These are phyloP conservation scores for Suillus tomentosus DNA, from an alignment of 768 basidiomycete genomes.

Conservation along the genomic window DNA sequence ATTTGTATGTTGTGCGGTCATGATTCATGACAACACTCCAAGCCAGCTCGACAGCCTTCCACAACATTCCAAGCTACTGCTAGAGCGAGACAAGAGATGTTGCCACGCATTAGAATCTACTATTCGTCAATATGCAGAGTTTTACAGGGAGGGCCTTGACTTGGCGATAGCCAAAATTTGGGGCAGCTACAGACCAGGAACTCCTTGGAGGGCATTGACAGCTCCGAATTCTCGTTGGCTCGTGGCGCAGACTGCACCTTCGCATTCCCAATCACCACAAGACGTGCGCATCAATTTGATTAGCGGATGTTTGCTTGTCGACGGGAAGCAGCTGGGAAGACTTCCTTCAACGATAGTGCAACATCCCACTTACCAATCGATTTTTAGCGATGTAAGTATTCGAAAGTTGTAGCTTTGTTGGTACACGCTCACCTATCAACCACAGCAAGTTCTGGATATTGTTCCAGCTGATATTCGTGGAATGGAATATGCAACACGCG, in stretches of 20 bases:
- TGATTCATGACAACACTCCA: constrained; percentile 30
- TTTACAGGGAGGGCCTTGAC: constrained; percentile 18
- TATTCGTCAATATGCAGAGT: constrained; percentile 11
- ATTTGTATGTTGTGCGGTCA: constrained; percentile 27
- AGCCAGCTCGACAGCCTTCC: constrained; percentile 11
- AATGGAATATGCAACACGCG: constrained; percentile 29
- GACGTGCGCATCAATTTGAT: constrained; percentile 25
- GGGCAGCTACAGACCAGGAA: constrained; percentile 26
- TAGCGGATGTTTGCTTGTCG: constrained; percentile 29
- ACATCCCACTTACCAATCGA: constrained; percentile 21
- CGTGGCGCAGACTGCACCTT: constrained; percentile 18
- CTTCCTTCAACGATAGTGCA: constrained; percentile 23
- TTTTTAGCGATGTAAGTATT: constrained; percentile 26
- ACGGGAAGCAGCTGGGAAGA: constrained; percentile 28
- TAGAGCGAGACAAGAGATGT: constrained; percentile 35
- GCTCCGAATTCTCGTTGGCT: constrained; percentile 27
- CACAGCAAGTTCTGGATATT: constrained; percentile 25
- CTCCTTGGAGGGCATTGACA: constrained; percentile 22
- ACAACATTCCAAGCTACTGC: constrained; percentile 18
- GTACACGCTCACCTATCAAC: constrained; percentile 5
- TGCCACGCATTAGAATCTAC: constrained; percentile 26
- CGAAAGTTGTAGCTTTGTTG: background rate
- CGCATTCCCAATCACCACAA: constrained; percentile 20
- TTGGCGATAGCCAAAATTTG: constrained; percentile 23
- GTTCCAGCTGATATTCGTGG: constrained; percentile 27